Conservation (phyloP, 768 basidiomycete species). For the Lactarius sanguifluus region DNA sequence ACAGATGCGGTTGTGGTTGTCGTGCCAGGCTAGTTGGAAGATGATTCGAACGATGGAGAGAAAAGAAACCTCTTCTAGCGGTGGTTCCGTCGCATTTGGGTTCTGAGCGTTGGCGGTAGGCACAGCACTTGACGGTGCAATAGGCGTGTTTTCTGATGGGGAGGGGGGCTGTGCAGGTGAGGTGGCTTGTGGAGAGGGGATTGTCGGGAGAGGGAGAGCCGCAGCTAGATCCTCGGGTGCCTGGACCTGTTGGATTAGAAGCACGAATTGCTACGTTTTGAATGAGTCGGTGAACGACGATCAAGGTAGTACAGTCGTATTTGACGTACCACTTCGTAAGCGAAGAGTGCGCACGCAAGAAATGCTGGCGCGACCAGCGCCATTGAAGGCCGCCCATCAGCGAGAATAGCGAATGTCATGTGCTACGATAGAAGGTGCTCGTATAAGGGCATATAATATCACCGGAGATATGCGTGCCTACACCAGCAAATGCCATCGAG, state of each 20-base stretch:
- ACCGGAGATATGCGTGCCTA: slow-evolving; percentile 31
- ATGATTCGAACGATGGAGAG: slow-evolving; percentile 49
- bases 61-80: slow-evolving; percentile 10
- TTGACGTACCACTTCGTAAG: slow-evolving; percentile 72
- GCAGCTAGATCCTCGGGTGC: slow-evolving; percentile 60
- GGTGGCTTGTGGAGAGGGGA: slow-evolving; percentile 29
- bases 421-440: slow-evolving; percentile 43
- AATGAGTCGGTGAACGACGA: slow-evolving; percentile 3
- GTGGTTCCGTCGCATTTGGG: slow-evolving; percentile 27
- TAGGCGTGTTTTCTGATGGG: slow-evolving; percentile 15
- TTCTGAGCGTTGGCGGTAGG: slow-evolving; percentile 12
- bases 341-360: slow-evolving; percentile 72
- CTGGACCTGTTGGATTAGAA: slow-evolving; percentile 80
- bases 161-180: slow-evolving; percentile 22
- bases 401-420: slow-evolving; percentile 83
- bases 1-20: slow-evolving; percentile 75
- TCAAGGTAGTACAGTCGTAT: background rate
- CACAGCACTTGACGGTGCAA: slow-evolving; percentile 5
- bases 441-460: background rate
- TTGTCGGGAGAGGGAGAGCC: slow-evolving; percentile 30
- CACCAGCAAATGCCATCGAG: slow-evolving; percentile 78
- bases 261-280: slow-evolving; percentile 70
- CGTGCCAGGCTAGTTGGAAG: slow-evolving; percentile 58
- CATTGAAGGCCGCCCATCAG: slow-evolving; percentile 78
- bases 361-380: slow-evolving; percentile 85